Evolutionary conservation across 2,329 filamentous ascomycete species (phyloP).

Genomic region (Stemphylium lycopersici): DNA sequence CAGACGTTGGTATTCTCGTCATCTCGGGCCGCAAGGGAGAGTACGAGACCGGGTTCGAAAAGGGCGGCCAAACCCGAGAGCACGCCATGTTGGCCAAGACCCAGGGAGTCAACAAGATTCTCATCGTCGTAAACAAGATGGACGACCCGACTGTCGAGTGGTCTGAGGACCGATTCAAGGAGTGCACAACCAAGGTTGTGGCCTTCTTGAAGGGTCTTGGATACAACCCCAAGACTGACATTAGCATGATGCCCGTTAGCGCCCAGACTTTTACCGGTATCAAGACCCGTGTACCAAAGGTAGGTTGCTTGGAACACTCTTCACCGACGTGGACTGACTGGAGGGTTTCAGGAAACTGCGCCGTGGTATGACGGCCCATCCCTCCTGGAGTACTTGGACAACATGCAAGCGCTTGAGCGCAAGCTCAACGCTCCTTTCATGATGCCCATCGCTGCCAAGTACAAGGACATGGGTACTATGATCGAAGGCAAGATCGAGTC

Average conservation of each 20-base stretch:
- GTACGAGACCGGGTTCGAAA: constrained; percentile 98
- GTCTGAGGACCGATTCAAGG: constrained; percentile 90
- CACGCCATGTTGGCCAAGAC: constrained; percentile 98
- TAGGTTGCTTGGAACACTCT: neutral
- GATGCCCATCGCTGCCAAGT: constrained; percentile 97
- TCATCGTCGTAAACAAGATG: constrained; percentile 96
- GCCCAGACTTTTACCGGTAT: constrained; percentile 86
- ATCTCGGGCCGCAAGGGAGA: constrained; percentile 97
- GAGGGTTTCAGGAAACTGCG: constrained; percentile 59
- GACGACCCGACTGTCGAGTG: constrained; percentile 96
- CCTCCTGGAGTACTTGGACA: constrained; percentile 92
- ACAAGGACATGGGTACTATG: constrained; percentile 96
- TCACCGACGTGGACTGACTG: neutral
- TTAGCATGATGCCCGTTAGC: constrained; percentile 95
- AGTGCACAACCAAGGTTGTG: constrained; percentile 87
- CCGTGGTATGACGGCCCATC: constrained; percentile 91
- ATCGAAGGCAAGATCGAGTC: constrained; percentile 97
- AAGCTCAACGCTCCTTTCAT: constrained; percentile 98
- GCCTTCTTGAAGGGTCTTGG: constrained; percentile 90
- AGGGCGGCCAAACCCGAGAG: constrained; percentile 94
- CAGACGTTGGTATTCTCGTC: constrained; percentile 80
- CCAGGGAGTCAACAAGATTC: constrained; percentile 94
- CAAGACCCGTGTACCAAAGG: constrained; percentile 78
- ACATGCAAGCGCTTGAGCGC: constrained; percentile 89
- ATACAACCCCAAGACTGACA: constrained; percentile 91